Evolutionary conservation across 306 rosid genomes (phyloP), one percentile per base, ranked within the genome.

Genomic region (Begonia loranthoides): DNA sequence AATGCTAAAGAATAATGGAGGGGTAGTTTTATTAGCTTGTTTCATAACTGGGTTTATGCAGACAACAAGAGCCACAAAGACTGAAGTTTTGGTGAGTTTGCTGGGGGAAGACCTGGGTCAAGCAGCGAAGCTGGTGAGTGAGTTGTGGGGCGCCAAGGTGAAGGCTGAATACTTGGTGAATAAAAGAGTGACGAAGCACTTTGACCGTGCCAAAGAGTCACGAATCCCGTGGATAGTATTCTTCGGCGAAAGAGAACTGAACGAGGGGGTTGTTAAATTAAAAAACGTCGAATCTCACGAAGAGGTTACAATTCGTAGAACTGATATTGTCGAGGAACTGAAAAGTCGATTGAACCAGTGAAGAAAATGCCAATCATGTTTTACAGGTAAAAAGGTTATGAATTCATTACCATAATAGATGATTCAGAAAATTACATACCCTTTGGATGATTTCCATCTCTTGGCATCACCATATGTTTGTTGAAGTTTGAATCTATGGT

Each of bases 191-290:
- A 45, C 8, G 40, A 90, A 90, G 67, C 95, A 80, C 72, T 61
- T 80, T 14, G 88, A 86, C 43, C 82, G 80, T 60, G 97, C 83
- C 15, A 68, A 50, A 66, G 94, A 85, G 36, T 80, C 87, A 21
- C 70, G 69, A 61, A 82, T 90, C 45, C 95, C 95, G n/a, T 85
- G 84, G 90, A 85, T 90, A 80, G 58, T 90, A 45, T 54, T 85
- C 16, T 77, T 75, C 47, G 94, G 94, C 10, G 94, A 90, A 52
- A 80, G 75, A 28, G 87, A 82, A 66, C 16, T 66, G 74, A 78
- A 57, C 4, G 89, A 76, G 63, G 90, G 87, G 53, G 55, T 70
- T 12, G 83, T 85, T 54, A 76, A 50, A 54, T 61, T 85, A 45
- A 90, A 85, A 60, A 65, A 76, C 17, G 53, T 80, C 3, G 83